phyloP scores from a whole-genome alignment of 805 yeast species.

The Candida incommunis region DNA sequence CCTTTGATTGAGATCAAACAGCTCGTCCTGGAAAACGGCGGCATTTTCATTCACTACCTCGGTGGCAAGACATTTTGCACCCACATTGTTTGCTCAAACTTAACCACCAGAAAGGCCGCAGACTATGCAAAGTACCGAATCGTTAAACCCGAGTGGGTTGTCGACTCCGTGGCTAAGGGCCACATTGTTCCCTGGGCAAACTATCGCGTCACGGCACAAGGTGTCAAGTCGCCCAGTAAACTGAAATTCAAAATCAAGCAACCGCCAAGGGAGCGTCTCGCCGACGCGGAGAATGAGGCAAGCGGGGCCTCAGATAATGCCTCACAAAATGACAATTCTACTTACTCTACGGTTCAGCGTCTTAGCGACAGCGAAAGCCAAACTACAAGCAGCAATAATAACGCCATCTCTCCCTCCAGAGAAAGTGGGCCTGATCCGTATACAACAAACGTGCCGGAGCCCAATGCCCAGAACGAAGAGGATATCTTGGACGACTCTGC shows the following conservation, averaged over 20 bases:
- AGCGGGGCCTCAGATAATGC: not conserved
- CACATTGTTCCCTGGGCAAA: conserved; percentile 55
- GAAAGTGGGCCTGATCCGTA: not conserved
- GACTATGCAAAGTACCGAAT: conserved; percentile 60
- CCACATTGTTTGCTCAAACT: conserved; percentile 65
- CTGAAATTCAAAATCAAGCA: not conserved
- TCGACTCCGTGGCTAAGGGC: conserved; percentile 39
- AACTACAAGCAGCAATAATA: too few species aligned
- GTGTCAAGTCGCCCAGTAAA: conserved; percentile 1
- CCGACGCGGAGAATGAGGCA: not conserved
- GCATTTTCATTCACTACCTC: conserved; percentile 54
- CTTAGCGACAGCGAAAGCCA: too few species aligned
- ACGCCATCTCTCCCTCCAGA: not conserved
- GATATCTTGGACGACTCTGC: not conserved
- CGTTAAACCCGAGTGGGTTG: conserved; percentile 72
- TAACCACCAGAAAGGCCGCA: conserved; percentile 62
- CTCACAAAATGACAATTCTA: not conserved
- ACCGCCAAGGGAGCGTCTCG: too few species aligned
- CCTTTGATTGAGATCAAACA: conserved; percentile 60
- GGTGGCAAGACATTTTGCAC: conserved; percentile 62
- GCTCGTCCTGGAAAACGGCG: conserved; percentile 66
- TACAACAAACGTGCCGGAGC: not conserved
- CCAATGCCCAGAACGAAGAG: not conserved
- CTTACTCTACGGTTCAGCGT: too few species aligned
- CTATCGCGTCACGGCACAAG: conserved; percentile 34